Base-by-base conservation (phyloP, 2,329 filamentous ascomycete genomes). In the Fusarium falciforme region DNA sequence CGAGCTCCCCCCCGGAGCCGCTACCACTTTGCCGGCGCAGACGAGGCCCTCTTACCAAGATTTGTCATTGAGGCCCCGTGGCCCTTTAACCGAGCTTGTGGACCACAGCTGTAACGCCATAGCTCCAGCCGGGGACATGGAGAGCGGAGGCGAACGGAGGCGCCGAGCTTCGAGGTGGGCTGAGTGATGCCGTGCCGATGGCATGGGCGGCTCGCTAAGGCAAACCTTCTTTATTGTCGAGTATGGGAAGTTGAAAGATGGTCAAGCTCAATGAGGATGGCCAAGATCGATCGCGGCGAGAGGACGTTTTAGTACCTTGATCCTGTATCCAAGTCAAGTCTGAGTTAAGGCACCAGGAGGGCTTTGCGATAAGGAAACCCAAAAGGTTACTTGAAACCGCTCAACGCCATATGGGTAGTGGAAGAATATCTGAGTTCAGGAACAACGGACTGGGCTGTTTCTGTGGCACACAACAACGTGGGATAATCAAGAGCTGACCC, bases 101-200 rank as follows among this genome's bases (percentile, higher is more conserved):
- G 62, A 58, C 49, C 31, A 38, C 17, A 61, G 44, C 60, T 33
- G 25, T 59, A 16, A 38, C 60, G 52, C 36, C 49, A 58, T 62
- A 25, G 58, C 29, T 35, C 16, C 27, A 40, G 20, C 44, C 57
- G 44, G 29, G 11, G 47, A 31, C 22, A 38, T 61, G 42, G 29
- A 61, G 40, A 54, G 38, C 69, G 61, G 68, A 74, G 68, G 72
- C 70, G 61, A 52, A 33, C 71, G 68, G 72, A 75, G 72, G 72
- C 71, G 70, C 71, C 71, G 70, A 73, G 52, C 62, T 72, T 70
- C 25, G 44, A 61, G 65, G 44, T 52, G 38, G 20, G 20, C 22
- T 61, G n/a, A 58, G 52, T 6, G 29, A n/a, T 36, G 42, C 47
- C 52, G 35, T 16, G 11, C 16, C 10, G 25, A 38, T 35, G 52